These are phyloP conservation scores for Solanum ossicruentum DNA, from an alignment of 257 asterid genomes.

Conservation along the genomic window DNA sequence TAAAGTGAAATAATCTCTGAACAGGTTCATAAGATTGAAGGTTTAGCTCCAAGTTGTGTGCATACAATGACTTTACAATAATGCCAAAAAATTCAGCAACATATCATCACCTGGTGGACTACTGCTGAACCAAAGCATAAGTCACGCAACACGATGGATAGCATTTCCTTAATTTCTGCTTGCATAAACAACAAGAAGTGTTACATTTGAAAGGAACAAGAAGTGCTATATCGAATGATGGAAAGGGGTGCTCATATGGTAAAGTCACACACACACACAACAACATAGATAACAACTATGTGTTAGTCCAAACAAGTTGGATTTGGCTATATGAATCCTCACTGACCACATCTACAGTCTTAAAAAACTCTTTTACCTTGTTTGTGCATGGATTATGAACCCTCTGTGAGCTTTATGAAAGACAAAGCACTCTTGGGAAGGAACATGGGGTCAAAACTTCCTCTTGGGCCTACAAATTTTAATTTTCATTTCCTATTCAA, in stretches of 20 bases:
- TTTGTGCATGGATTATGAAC: neutral
- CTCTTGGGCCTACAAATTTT: neutral
- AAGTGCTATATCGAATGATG: neutral
- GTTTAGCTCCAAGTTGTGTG: neutral
- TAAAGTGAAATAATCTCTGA: neutral
- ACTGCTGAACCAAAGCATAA: conserved; percentile 74
- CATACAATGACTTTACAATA: neutral
- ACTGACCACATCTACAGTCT: neutral
- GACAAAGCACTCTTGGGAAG: neutral
- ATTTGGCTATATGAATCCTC: neutral
- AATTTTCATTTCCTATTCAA: neutral
- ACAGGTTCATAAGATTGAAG: neutral
- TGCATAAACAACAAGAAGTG: neutral
- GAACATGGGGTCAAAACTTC: neutral
- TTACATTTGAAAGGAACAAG: neutral
- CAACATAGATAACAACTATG: neutral
- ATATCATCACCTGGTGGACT: conserved; percentile 75
- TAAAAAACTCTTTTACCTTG: neutral
- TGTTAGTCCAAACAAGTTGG: neutral
- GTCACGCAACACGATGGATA: conserved; percentile 75
- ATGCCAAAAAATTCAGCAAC: neutral
- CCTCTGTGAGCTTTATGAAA: neutral
- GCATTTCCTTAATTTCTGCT: conserved; percentile 83
- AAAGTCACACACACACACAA: neutral
- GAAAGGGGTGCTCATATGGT: neutral